Evolutionary conservation across 176 grass and related monocot species (phyloP), one percentile per base, ranked within the genome.

Genomic region (Saccharum officinarum): DNA sequence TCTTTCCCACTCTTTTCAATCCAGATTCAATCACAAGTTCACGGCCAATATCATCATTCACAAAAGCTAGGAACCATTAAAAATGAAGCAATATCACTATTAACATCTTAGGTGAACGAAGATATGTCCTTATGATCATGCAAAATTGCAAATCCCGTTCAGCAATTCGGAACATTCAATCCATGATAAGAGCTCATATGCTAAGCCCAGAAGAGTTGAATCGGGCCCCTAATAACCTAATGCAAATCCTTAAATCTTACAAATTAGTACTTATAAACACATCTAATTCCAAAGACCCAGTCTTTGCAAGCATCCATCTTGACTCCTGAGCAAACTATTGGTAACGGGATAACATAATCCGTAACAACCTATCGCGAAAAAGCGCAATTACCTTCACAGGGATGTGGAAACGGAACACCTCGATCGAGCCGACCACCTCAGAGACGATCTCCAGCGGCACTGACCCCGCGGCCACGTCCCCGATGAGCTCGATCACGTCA

Each of bases 361-460:
- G 4, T 34, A 67, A 45, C 25, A 79, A 49, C 30, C 1, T 3
- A 78, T 64, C 2, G 3, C 4, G 67, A 39, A 9, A 20, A 45
- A 0, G 25, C 5, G 11, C 2, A 49, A 78, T 74, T 87, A 90
- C 89, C 89, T 90, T 90, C 17, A 90, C 84, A 10, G 89, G 84
- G 10, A 90, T 90, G 60, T 80, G 7, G 69, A 80, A 69, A 31
- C 60, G 75, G 60, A 90, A 87, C 46, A 87, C 14, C 38, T 23
- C 79, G 68, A 90, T 23, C 0, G 38, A 14, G 60, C 89, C 89
- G 3, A 87, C 68, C 0, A 90, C 84, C 84, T 90, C 84, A 5
- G 89, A 87, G 4, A 90, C 80, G 57, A 86, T 87, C 38, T 90
- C 89, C 75, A 90, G 75, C 46, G 89, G 89, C 55, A 90, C 84